Evolutionary conservation across 306 rosid species (phyloP), one percentile per base, ranked within the genome.

Genomic region (Quillaja saponaria): DNA sequence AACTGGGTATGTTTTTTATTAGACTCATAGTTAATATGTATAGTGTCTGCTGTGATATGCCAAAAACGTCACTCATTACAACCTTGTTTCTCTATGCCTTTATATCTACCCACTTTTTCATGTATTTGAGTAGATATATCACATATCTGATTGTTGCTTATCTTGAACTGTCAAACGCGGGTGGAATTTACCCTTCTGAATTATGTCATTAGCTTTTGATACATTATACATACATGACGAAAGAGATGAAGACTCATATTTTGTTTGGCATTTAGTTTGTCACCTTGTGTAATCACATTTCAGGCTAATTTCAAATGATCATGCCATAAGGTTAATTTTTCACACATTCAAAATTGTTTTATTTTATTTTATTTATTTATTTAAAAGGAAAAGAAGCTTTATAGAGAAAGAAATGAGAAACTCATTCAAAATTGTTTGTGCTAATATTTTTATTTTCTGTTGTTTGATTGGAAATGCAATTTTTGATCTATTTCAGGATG

Each of bases 1-100:
- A 92, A 92, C 60, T 92, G 99, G 99, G 98, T 92, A 81, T 74
- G 75, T 34, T 66, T 65, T 25, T 68, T 13, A 40, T 20, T 46
- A 17, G 49, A n/a, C 59, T 71, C 71, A 51, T 71, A 62, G 46
- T 37, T 58, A 18, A 56, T 66, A 25, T n/a, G n/a, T n/a, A n/a
- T n/a, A n/a, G n/a, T n/a, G n/a, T n/a, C n/a, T n/a, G n/a, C n/a
- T n/a, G n/a, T n/a, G n/a, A n/a, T n/a, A n/a, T n/a, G n/a, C n/a
- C n/a, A n/a, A n/a, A n/a, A n/a, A n/a, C n/a, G n/a, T n/a, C 20
- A n/a, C 46, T 54, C 31, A n/a, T 44, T 51, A 34, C 40, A 64
- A 10, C 34, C 38, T 28, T 25, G 34, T 20, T 28, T 38, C 4
- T 34, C 0, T 44, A 10, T 16, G 5, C 1, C 25, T 15, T 39